Evolutionary conservation across 768 basidiomycete genomes (phyloP).

Genomic region (Suillus placidus): DNA sequence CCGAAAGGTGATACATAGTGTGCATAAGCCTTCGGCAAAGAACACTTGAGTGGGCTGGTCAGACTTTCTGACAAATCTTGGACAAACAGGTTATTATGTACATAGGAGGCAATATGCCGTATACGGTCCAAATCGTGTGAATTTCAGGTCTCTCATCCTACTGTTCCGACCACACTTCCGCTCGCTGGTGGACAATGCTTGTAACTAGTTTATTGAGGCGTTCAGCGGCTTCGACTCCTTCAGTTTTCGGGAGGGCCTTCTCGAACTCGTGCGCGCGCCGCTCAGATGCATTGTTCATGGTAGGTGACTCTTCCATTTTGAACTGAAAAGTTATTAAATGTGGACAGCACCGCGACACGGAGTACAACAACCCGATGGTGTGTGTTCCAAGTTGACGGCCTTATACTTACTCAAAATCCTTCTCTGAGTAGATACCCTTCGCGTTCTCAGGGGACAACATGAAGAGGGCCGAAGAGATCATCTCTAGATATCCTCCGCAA

Average conservation of each 20-base stretch:
- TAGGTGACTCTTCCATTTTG: slow-evolving; percentile 43
- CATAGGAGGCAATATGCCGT: slow-evolving; percentile 4
- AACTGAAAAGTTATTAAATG: slow-evolving; percentile 18
- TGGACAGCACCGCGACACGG: slow-evolving; percentile 87
- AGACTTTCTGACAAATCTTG: not conserved
- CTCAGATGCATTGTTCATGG: slow-evolving; percentile 89
- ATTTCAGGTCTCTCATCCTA: slow-evolving; percentile 1
- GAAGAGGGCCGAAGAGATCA: slow-evolving; percentile 86
- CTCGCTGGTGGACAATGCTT: slow-evolving; percentile 25
- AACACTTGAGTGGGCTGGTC: not conserved
- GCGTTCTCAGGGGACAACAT: slow-evolving; percentile 80
- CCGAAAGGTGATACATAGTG: not conserved
- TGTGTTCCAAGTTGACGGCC: slow-evolving; percentile 13
- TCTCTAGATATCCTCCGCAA: slow-evolving; percentile 91
- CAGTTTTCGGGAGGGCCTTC: slow-evolving; percentile 29
- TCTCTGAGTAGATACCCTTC: slow-evolving; percentile 75
- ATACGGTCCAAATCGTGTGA: slow-evolving; percentile 9
- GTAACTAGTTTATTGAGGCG: slow-evolving; percentile 17
- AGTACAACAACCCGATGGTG: slow-evolving; percentile 92
- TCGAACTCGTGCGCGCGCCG: slow-evolving; percentile 46
- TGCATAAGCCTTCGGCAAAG: not conserved
- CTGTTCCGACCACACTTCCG: slow-evolving; percentile 8
- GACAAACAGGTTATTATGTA: not conserved
- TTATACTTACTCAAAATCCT: not conserved
- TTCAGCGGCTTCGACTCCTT: slow-evolving; percentile 21